Evolutionary conservation across 2,329 filamentous ascomycete genomes (phyloP).

Genomic region (Seiridium unicorne): DNA sequence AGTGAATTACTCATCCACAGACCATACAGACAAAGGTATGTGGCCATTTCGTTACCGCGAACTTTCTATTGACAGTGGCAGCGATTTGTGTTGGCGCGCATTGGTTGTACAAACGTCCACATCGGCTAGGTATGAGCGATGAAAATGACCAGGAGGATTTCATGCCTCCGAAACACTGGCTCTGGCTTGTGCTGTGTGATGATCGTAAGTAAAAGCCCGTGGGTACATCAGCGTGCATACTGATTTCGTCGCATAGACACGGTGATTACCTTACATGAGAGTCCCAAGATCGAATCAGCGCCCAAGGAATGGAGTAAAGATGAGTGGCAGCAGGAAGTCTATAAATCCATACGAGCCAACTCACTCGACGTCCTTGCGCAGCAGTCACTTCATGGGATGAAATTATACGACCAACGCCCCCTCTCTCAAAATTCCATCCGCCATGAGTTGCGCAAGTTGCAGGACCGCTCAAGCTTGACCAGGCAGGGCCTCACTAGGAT

Average conservation of each 20-base stretch:
- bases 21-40: constrained; percentile 64
- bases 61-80: constrained; percentile 24
- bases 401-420: constrained; percentile 32
- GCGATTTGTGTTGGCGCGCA: constrained; percentile 73
- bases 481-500: constrained; percentile 24
- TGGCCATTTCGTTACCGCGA: constrained; percentile 18
- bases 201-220: constrained; percentile 45
- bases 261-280: constrained; percentile 68
- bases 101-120: constrained; percentile 47
- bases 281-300: constrained; percentile 33
- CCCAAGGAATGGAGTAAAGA: constrained; percentile 18
- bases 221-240: constrained; percentile 1
- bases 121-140: constrained; percentile 20
- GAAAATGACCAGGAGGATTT: constrained; percentile 27
- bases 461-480: constrained; percentile 19
- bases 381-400: constrained; percentile 35
- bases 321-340: constrained; percentile 24
- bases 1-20: constrained; percentile 74
- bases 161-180: constrained; percentile 54
- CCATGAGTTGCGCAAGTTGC: constrained; percentile 31
- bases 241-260: constrained; percentile 47
- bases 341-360: constrained; percentile 35
- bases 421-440: constrained; percentile 41
- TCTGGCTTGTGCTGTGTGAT: constrained; percentile 68
- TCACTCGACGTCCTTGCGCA: constrained; percentile 36